Evolutionary conservation across 225 moss, liverwort and hornwort species (phyloP).

Genomic region (Physcomitrium patens): DNA sequence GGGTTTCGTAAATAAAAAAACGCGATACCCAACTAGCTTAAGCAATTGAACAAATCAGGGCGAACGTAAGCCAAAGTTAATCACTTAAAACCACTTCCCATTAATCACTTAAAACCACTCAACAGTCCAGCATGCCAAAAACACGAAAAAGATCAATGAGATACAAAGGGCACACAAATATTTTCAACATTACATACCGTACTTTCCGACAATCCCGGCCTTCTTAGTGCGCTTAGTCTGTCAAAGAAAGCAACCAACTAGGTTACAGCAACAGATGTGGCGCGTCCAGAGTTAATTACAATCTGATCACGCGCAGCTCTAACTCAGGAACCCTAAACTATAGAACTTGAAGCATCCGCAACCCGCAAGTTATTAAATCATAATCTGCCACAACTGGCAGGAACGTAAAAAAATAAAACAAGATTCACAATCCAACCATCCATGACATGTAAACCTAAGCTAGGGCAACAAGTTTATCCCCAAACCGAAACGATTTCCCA

Average conservation of each 20-base stretch:
- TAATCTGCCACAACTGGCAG: no score
- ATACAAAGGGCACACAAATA: neutral
- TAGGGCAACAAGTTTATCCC: no score
- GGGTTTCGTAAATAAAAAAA: neutral
- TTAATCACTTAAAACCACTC: no score
- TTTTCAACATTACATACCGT: slow-evolving; percentile 46
- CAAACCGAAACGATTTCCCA: no score
- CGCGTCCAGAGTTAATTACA: no score
- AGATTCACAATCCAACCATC: no score
- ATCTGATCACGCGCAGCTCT: neutral
- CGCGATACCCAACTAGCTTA: neutral
- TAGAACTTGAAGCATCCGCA: no score
- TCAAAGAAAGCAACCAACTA: neutral
- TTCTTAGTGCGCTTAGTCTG: slow-evolving; percentile 82
- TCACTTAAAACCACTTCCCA: no score
- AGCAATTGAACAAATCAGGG: neutral
- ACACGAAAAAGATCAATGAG: neutral
- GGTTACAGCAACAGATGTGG: neutral
- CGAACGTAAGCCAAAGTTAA: neutral
- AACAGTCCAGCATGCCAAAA: neutral
- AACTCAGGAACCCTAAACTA: neutral
- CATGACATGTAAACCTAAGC: no score
- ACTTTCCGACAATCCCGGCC: slow-evolving; percentile 81
- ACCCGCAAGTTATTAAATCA: no score
- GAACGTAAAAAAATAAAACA: no score